Evolutionary conservation across 306 rosid species (phyloP).

Genomic region (Abrus precatorius): DNA sequence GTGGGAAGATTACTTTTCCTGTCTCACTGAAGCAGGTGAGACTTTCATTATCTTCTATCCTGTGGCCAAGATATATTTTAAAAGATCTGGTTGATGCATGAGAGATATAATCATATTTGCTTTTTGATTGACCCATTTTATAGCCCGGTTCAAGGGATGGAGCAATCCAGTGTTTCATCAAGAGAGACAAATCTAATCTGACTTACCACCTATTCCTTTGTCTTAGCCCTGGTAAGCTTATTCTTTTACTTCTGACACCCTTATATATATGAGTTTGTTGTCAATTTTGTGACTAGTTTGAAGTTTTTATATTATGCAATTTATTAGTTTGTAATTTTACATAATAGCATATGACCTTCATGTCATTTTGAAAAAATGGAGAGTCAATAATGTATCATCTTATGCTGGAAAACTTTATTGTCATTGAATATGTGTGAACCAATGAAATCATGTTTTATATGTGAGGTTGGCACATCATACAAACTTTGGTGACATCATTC

Average conservation of each 20-base stretch:
- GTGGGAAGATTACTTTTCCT: conserved; percentile 91
- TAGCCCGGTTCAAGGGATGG: conserved; percentile 94
- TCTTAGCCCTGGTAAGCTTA: conserved; percentile 85
- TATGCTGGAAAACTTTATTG: conserved; percentile 19
- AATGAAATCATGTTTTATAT: conserved; percentile 15
- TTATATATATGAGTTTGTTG: conserved; percentile 2
- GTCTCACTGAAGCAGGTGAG: conserved; percentile 90
- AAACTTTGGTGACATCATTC: conserved; percentile 13
- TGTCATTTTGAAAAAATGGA: background rate
- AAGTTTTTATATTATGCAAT: background rate
- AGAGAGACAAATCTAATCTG: conserved; percentile 90
- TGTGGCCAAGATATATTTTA: conserved; percentile 4
- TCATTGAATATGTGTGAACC: conserved; percentile 5
- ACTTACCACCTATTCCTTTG: conserved; percentile 90
- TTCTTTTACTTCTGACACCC: conserved; percentile 7
- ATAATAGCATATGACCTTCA: conserved; percentile 1
- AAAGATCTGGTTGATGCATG: background rate
- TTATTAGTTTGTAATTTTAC: background rate
- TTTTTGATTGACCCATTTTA: conserved; percentile 9
- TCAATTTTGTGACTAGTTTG: conserved; percentile 4
- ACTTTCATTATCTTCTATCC: conserved; percentile 9
- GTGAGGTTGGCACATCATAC: background rate
- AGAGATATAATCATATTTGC: background rate
- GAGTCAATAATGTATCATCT: background rate
- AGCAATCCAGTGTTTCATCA: conserved; percentile 87